A percentile compares a stretch with the other conserved stretches of the same genome.
These are phyloP conservation scores for Fragaria ananassa DNA, from an alignment of 306 rosid genomes.

Conservation along the genomic window DNA sequence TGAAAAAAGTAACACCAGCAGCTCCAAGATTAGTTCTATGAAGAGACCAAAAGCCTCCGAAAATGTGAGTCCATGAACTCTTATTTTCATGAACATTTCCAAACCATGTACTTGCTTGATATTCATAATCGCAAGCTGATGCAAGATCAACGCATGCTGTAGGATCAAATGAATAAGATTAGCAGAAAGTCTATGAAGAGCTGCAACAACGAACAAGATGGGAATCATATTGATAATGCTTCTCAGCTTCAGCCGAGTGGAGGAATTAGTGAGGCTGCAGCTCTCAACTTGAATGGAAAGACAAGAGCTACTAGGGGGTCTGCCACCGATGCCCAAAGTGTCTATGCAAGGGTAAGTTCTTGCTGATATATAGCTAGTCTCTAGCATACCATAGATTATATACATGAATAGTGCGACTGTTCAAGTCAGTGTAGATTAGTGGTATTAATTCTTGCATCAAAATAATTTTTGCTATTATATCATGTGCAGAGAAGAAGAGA, in stretches of 20 bases:
- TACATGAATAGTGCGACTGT: not conserved
- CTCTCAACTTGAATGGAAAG: constrained; percentile 41
- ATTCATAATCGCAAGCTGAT: constrained; percentile 6
- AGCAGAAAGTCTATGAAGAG: constrained; percentile 45
- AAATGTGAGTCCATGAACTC: constrained; percentile 37
- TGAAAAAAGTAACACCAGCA: not conserved
- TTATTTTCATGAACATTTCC: not conserved
- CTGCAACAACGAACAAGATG: constrained; percentile 44
- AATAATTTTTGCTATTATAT: constrained; percentile 14
- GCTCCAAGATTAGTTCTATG: constrained; percentile 22
- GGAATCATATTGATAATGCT: not conserved
- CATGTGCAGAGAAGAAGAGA: constrained; percentile 90
- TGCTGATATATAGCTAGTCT: not conserved
- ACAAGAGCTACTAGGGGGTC: constrained; percentile 50
- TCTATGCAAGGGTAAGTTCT: constrained; percentile 68
- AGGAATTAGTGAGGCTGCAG: constrained; percentile 26
- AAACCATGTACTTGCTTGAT: not conserved
- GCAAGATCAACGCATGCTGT: constrained; percentile 8
- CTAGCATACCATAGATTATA: not conserved
- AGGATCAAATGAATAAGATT: constrained; percentile 44
- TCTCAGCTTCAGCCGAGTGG: constrained; percentile 27
- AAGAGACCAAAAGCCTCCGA: constrained; percentile 42
- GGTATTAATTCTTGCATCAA: not conserved
- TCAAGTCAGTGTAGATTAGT: not conserved
- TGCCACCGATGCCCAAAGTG: constrained; percentile 74